Conservation (phyloP, 225 moss, liverwort and hornwort genomes). For the Takakia lepidozioides region DNA sequence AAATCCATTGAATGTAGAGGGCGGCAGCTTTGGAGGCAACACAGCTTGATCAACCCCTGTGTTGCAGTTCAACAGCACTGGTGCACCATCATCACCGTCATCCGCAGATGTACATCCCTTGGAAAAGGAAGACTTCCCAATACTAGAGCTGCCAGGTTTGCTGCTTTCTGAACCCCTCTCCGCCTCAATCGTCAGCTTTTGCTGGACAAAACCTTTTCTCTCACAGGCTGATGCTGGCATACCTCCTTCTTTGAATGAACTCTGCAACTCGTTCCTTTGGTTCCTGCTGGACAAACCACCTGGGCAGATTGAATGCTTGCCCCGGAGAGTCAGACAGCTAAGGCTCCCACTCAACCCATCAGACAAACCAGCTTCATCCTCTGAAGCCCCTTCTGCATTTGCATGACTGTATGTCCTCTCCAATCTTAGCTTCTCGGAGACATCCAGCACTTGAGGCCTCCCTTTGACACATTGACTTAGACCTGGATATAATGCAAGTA, state of each 20-base stretch:
- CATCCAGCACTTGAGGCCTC: too few relatives aligned
- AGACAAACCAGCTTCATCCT: too few relatives aligned
- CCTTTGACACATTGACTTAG: constrained; percentile 7
- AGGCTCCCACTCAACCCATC: too few relatives aligned
- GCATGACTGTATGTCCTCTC: too few relatives aligned
- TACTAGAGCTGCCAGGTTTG: constrained; percentile 20
- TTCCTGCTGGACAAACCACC: too few relatives aligned
- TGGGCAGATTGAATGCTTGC: too few relatives aligned
- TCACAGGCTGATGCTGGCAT: too few relatives aligned
- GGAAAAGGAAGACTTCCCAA: constrained; percentile 19
- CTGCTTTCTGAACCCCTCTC: constrained; percentile 36
- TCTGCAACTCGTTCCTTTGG: constrained; percentile 27
- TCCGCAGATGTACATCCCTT: constrained; percentile 44
- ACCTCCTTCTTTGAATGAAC: too few relatives aligned
- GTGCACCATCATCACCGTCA: constrained; percentile 47
- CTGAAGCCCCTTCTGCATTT: too few relatives aligned
- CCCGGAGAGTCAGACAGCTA: too few relatives aligned
- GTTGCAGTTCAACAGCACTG: constrained; percentile 15
- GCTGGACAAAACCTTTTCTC: constrained; percentile 27
- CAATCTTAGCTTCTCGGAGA: too few relatives aligned
- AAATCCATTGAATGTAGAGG: not conserved
- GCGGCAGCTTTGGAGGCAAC: constrained; percentile 5
- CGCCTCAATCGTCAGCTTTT: constrained; percentile 21
- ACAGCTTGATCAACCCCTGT: constrained; percentile 11
- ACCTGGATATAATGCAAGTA: constrained; percentile 9